Conservation (phyloP, 306 rosid genomes). For the Sicyos baderoa region DNA sequence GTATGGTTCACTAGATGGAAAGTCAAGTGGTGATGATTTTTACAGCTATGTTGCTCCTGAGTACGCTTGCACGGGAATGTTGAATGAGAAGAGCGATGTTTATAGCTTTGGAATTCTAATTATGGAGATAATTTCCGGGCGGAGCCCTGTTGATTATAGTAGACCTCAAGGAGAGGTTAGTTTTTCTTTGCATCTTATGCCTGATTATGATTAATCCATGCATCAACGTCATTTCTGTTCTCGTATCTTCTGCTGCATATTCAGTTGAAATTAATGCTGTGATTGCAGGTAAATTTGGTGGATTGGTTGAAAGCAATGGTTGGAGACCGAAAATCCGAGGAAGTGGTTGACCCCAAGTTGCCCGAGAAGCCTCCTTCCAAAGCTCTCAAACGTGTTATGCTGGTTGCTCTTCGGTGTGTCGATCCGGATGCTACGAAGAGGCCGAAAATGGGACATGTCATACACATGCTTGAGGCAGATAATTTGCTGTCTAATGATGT, state of each 20-base stretch:
- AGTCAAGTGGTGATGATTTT: slow-evolving; percentile 23
- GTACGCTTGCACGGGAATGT: slow-evolving; percentile 97
- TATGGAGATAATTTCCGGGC: slow-evolving; percentile 86
- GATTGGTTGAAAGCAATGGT: slow-evolving; percentile 93
- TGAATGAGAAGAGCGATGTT: slow-evolving; percentile 90
- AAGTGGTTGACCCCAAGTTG: slow-evolving; percentile 80
- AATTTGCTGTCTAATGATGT: slow-evolving; percentile 70
- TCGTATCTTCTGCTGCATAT: slow-evolving; percentile 15
- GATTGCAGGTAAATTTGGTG: slow-evolving; percentile 66
- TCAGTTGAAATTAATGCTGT: slow-evolving; percentile 6
- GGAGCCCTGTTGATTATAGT: slow-evolving; percentile 85
- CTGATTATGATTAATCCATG: neutral
- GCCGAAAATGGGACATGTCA: slow-evolving; percentile 93
- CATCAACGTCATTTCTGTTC: neutral
- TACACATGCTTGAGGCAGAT: slow-evolving; percentile 98
- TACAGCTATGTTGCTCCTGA: slow-evolving; percentile 96
- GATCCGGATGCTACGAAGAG: slow-evolving; percentile 92
- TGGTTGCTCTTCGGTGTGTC: slow-evolving; percentile 91
- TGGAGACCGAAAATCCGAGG: slow-evolving; percentile 74
- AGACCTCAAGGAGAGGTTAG: slow-evolving; percentile 89
- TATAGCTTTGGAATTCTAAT: slow-evolving; percentile 92
- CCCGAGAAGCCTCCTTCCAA: slow-evolving; percentile 77
- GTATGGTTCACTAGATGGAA: neutral
- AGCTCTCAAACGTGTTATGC: slow-evolving; percentile 71
- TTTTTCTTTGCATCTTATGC: slow-evolving; percentile 18